phyloP scores from a whole-genome alignment of 179 eudicot species.

The Gypsophila paniculata region DNA sequence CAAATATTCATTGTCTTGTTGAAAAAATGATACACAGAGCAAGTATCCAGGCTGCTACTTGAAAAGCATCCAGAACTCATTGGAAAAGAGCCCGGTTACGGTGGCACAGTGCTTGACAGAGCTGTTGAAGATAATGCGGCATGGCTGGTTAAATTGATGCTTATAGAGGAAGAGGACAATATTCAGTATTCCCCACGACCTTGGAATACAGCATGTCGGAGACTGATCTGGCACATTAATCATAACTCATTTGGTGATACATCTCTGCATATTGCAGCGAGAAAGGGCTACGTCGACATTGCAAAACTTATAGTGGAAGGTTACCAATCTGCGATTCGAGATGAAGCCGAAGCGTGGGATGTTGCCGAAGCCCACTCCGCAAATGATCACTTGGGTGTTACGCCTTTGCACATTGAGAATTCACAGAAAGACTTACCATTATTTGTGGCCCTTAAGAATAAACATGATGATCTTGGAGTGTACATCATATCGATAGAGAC shows the following conservation, averaged over 20 bases:
- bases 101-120: slow-evolving; percentile 17
- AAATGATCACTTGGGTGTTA: slow-evolving; percentile 16
- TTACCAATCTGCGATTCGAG: slow-evolving; percentile 13
- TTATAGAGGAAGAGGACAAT: slow-evolving; percentile 1
- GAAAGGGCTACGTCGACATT: slow-evolving; percentile 4
- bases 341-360: slow-evolving; percentile 13
- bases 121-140: slow-evolving; percentile 14
- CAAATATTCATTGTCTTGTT: not conserved
- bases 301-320: slow-evolving; percentile 15
- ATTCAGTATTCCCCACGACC: slow-evolving; percentile 4
- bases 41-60: slow-evolving; percentile 6
- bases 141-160: slow-evolving; percentile 15
- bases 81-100: not conserved
- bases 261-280: slow-evolving; percentile 15
- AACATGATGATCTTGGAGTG: slow-evolving; percentile 13
- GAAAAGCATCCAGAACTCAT: slow-evolving; percentile 15
- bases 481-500: not conserved
- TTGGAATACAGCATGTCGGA: slow-evolving; percentile 16
- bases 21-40: slow-evolving; percentile 2
- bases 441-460: slow-evolving; percentile 6
- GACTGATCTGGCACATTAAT: slow-evolving; percentile 16
- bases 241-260: not conserved
- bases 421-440: slow-evolving; percentile 5
- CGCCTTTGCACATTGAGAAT: slow-evolving; percentile 18
- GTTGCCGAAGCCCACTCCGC: slow-evolving; percentile 15